Conservation (phyloP, 331 rosid species). For the Spiraea crenata region DNA sequence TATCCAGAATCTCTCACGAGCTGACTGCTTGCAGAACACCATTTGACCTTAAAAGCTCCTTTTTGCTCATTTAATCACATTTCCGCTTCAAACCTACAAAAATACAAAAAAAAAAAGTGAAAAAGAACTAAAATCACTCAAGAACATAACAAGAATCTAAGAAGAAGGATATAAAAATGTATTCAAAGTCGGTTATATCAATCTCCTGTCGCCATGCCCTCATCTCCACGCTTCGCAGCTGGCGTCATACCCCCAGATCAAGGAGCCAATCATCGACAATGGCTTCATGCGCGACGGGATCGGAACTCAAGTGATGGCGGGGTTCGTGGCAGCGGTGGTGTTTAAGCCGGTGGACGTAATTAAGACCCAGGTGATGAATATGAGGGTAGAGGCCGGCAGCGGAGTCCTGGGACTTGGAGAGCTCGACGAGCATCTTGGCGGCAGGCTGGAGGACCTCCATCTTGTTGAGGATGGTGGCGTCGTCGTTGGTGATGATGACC, state of each 20-base stretch:
- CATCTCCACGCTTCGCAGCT: constrained; percentile 85
- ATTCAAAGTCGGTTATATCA: no score
- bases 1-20: no score
- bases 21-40: no score
- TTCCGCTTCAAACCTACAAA: no score
- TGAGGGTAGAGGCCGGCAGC: constrained; percentile 74
- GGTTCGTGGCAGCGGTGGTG: constrained; percentile 77
- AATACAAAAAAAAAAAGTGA: no score
- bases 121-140: no score
- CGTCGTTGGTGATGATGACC: constrained; percentile 96
- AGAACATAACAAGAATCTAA: no score
- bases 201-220: no score
- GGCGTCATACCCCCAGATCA: constrained; percentile 68
- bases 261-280: constrained; percentile 55
- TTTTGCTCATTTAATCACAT: no score
- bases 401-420: constrained; percentile 75
- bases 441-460: constrained; percentile 98
- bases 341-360: constrained; percentile 79
- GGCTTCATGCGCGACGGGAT: constrained; percentile 63
- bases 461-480: constrained; percentile 94
- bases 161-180: no score
- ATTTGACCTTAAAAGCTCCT: no score
- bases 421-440: constrained; percentile 94
- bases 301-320: constrained; percentile 79
- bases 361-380: constrained; percentile 78